phyloP scores from a whole-genome alignment of 179 eudicot genomes.

The Spinacia oleracea region DNA sequence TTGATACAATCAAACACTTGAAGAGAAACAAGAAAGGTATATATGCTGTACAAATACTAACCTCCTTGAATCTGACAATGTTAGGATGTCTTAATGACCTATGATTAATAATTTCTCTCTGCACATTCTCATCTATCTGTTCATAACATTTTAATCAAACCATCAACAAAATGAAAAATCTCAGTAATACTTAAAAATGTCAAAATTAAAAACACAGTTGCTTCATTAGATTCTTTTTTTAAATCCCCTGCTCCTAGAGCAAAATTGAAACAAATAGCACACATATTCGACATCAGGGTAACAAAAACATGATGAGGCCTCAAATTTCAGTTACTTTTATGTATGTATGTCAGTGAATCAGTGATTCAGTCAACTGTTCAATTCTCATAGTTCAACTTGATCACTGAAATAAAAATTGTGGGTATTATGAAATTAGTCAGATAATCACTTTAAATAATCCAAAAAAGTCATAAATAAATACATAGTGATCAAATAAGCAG shows the following conservation, averaged over 20 bases:
- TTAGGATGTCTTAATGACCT: constrained; percentile 90
- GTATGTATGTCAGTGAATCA: no score
- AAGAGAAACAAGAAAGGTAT: background rate
- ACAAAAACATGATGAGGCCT: background rate
- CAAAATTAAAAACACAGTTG: no score
- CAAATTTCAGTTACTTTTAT: no score
- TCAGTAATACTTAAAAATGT: background rate
- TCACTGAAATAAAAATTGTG: no score
- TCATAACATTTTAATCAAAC: background rate
- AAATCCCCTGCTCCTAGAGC: background rate
- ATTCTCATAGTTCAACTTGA: no score
- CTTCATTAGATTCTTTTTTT: no score
- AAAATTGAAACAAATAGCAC: background rate
- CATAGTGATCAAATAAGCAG: no score
- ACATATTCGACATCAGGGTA: background rate
- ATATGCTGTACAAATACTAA: constrained; percentile 21
- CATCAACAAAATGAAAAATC: background rate
- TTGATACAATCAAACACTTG: background rate
- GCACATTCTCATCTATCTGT: constrained; percentile 94
- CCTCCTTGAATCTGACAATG: constrained; percentile 92
- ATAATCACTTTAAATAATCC: no score
- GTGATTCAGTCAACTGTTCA: no score
- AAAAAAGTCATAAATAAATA: no score
- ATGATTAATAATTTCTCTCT: constrained; percentile 88
- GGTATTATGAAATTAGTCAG: no score